Percentiles rank a stretch among this genome's conserved stretches.
Evolutionary conservation across 352 stramenopile species (phyloP).

Genomic region (Lagenidium giganteum): DNA sequence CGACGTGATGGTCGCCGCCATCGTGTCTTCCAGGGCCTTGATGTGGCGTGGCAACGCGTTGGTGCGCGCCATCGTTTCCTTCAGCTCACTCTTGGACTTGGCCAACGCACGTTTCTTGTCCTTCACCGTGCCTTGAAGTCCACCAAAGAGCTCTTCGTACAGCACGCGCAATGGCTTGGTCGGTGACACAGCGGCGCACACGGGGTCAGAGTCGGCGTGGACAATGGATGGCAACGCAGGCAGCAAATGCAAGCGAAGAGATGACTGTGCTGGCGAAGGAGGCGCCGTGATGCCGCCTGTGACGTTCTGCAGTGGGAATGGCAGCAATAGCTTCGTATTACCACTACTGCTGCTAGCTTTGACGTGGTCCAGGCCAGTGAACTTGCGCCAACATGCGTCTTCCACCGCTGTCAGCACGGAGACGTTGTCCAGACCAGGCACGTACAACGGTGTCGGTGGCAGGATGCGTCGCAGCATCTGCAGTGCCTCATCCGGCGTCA

Average conservation of each 20-base stretch:
- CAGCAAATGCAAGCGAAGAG: no score
- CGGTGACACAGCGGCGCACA: no score
- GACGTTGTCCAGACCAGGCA: not conserved
- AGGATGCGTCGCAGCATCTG: conserved; percentile 9
- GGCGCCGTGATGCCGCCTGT: no score
- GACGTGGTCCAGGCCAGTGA: no score
- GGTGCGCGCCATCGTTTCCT: conserved; percentile 7
- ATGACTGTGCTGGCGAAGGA: no score
- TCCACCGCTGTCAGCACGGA: conserved; percentile 10
- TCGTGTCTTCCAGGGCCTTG: conserved; percentile 10
- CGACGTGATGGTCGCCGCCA: conserved; percentile 18
- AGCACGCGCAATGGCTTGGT: no score
- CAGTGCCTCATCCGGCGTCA: conserved; percentile 18
- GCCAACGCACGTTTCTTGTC: conserved; percentile 11
- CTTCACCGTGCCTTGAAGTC: conserved; percentile 12
- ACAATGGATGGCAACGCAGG: no score
- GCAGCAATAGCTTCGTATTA: no score
- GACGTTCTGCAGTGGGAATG: no score
- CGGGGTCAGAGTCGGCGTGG: no score
- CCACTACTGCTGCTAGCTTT: no score
- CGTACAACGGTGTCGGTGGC: not conserved
- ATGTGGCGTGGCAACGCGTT: conserved; percentile 17
- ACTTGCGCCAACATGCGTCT: conserved; percentile 10
- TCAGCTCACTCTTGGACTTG: conserved; percentile 2
- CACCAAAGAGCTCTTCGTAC: no score